Evolutionary conservation across 148 eudicot genomes (phyloP).

Genomic region (Fagopyrum homotropicum): DNA sequence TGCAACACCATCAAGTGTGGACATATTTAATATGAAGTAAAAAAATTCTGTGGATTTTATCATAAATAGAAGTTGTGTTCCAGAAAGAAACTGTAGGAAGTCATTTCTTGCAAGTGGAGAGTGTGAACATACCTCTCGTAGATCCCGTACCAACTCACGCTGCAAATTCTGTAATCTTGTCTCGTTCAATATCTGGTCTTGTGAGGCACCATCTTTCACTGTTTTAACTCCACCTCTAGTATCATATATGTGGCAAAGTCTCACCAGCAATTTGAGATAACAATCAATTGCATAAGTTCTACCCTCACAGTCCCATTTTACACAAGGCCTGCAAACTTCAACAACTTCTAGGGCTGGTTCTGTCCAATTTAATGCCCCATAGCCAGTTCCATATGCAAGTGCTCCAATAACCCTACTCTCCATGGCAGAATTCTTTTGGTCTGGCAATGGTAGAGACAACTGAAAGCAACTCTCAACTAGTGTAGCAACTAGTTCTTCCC

Average conservation of each 20-base stretch:
- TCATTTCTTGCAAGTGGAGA: background rate
- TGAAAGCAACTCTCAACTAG: constrained; percentile 99
- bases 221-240: constrained; percentile 97
- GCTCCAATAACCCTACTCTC: constrained; percentile 99
- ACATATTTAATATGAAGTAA: background rate
- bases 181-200: constrained; percentile 94
- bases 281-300: constrained; percentile 97
- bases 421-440: constrained; percentile 87
- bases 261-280: constrained; percentile 86
- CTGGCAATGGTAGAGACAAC: constrained; percentile 95
- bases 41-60: background rate
- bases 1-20: background rate
- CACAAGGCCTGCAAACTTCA: constrained; percentile 97
- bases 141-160: constrained; percentile 83
- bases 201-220: constrained; percentile 98
- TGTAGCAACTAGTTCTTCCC: constrained; percentile 95
- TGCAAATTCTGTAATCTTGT: constrained; percentile 90
- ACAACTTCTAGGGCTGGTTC: constrained; percentile 97
- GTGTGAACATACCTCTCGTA: constrained; percentile 52
- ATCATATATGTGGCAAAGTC: constrained; percentile 96
- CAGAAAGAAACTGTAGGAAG: background rate
- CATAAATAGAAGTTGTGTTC: background rate
- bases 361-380: constrained; percentile 98
- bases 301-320: constrained; percentile 98
- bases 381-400: constrained; percentile 99